Base-by-base conservation (phyloP, 1,139 yeast species). In the Saccharomyces hybrid region DNA sequence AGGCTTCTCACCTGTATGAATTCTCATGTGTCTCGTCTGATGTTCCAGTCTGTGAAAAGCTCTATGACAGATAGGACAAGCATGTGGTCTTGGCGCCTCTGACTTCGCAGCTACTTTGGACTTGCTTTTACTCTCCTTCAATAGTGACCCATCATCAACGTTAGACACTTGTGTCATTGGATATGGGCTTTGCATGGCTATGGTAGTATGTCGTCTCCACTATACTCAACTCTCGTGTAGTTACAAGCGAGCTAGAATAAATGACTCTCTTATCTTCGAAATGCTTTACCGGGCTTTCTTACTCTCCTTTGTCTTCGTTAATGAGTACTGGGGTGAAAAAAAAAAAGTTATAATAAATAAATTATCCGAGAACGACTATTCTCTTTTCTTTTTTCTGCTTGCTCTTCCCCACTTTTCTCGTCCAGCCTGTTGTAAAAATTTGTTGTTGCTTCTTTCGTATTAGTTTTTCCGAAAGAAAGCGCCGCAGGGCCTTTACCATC, bases 1-100 rank as follows among this genome's bases (percentile, higher is more conserved):
- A 11, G 93, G 93, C 61, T 86, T 83, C 65, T 84, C 87, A 27
- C 88, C 88, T 1, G 88, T 83, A 63, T 83, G 87, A 44, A 85
- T 82, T 57, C 87, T 73, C 64, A 83, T 83, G 64, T 85, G 91
- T 61, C 90, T 78, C 7, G 88, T 81, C 65, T 83, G 84, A 66
- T 84, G 87, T 65, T 82, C 87, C 53, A 82, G 67, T 58, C 87
- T 72, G 64, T 82, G 86, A 66, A 85, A 78, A 50, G 86, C 82
- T 69, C 83, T 77, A 62, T 75, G 74, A 73, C 88, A 83, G 64
- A 82, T 71, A 48, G 82, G 78, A 66, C 87, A 82, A 54, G 78
- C 76, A 67, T 80, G 82, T 3, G 86, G 86, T 54, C 76, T 60
- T 34, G 71, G 69, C 23, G 69, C 67, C 23, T 65, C 69, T n/a